Evolutionary conservation across 2,329 filamentous ascomycete species (phyloP).

Genomic region (Magnaporthiopsis incrustans): DNA sequence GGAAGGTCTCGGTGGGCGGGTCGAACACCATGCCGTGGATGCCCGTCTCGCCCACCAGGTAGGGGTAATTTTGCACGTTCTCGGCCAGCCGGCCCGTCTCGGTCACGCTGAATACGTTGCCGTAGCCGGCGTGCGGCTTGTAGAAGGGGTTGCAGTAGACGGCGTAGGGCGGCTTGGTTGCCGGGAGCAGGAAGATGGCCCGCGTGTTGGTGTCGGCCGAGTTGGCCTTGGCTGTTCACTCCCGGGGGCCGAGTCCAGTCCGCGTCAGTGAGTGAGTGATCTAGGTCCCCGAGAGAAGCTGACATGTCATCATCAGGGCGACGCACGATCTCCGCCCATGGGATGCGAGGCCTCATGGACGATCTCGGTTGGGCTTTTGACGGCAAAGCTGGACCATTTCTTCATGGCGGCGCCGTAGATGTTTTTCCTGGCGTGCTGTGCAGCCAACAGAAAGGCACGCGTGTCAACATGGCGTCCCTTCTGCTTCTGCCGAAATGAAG

Average conservation of each 20-base stretch:
- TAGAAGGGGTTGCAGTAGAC: slow-evolving; percentile 93
- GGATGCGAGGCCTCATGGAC: slow-evolving; percentile 66
- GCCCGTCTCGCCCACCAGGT: slow-evolving; percentile 55
- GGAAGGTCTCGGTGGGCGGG: slow-evolving; percentile 55
- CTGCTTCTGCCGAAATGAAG: too few species aligned
- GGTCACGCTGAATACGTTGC: slow-evolving; percentile 65
- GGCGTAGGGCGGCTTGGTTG: slow-evolving; percentile 66
- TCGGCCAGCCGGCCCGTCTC: slow-evolving; percentile 47
- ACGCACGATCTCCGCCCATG: slow-evolving; percentile 66
- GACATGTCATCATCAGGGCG: slow-evolving; percentile 20
- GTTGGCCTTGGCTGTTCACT: slow-evolving; percentile 52
- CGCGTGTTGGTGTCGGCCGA: slow-evolving; percentile 69
- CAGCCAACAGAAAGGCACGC: background rate
- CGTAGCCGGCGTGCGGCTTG: slow-evolving; percentile 65
- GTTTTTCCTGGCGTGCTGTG: slow-evolving; percentile 69
- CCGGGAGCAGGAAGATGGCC: slow-evolving; percentile 81
- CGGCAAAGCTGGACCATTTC: slow-evolving; percentile 78
- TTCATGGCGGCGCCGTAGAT: slow-evolving; percentile 91
- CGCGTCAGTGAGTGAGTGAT: background rate
- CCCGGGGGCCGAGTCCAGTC: background rate
- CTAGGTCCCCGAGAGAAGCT: background rate
- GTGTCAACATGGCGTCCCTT: background rate
- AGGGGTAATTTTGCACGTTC: slow-evolving; percentile 66
- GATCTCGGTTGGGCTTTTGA: slow-evolving; percentile 69
- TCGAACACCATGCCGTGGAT: slow-evolving; percentile 82